Percentiles rank a stretch among this genome's conserved stretches.
These are phyloP conservation scores for Colletotrichum simmondsii DNA, from an alignment of 2,329 filamentous ascomycete genomes.

Conservation along the genomic window DNA sequence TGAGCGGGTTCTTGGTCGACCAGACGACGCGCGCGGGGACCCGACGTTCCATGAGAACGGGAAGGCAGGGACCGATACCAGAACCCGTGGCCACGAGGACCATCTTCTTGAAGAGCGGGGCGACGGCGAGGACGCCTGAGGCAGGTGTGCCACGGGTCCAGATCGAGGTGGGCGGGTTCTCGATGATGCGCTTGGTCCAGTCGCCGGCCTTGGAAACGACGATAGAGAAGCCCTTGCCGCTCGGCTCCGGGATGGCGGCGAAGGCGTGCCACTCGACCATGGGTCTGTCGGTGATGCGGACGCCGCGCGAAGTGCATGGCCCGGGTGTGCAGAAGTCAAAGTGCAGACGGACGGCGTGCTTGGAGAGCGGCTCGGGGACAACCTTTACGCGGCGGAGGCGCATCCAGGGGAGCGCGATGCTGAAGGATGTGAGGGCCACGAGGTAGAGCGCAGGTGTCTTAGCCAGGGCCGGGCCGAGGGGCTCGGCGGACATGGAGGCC, in stretches of 20 bases:
- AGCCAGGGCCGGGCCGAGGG: constrained; percentile 50
- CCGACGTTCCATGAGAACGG: constrained; percentile 62
- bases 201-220: constrained; percentile 79
- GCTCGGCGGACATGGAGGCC: constrained; percentile 49
- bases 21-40: constrained; percentile 72
- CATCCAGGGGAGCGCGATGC: constrained; percentile 79
- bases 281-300: constrained; percentile 71
- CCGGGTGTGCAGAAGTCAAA: constrained; percentile 71
- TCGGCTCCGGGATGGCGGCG: constrained; percentile 74
- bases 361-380: constrained; percentile 74
- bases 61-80: constrained; percentile 76
- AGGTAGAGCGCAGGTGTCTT: constrained; percentile 71
- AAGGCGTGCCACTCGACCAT: constrained; percentile 81
- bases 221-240: constrained; percentile 69
- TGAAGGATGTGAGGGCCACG: constrained; percentile 70
- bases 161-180: constrained; percentile 67
- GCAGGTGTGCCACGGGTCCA: constrained; percentile 77
- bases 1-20: constrained; percentile 70
- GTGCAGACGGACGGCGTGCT: constrained; percentile 79
- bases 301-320: constrained; percentile 47
- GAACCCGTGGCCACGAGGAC: constrained; percentile 79
- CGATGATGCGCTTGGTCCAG: constrained; percentile 76
- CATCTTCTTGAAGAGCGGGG: constrained; percentile 72
- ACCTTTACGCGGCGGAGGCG: constrained; percentile 76
- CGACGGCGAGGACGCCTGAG: constrained; percentile 74